phyloP scores from a whole-genome alignment of 108 stramenopile species.

The Fragilariopsis cylindrus region DNA sequence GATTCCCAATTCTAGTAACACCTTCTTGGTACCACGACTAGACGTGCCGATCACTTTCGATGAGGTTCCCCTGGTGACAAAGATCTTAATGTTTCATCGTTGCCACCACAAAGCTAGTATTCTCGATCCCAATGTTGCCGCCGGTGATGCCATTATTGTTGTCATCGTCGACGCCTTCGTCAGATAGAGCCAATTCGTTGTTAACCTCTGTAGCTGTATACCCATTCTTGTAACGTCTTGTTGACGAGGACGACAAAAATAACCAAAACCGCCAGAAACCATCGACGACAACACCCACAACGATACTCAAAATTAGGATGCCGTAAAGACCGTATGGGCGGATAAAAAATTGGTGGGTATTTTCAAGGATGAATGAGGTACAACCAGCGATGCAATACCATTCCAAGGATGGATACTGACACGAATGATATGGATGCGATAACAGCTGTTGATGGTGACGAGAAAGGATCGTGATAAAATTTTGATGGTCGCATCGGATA shows the following conservation, averaged over 20 bases:
- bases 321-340: not conserved
- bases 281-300: not conserved
- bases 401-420: not conserved
- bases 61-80: too few species aligned
- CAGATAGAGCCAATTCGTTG: not conserved
- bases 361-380: not conserved
- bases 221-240: not conserved
- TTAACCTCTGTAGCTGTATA: not conserved
- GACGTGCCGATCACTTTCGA: too few species aligned
- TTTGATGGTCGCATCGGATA: constrained; percentile 5
- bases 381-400: not conserved
- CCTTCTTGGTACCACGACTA: too few species aligned
- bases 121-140: too few species aligned
- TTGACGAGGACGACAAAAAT: not conserved
- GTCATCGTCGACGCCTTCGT: not conserved
- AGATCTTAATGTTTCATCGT: too few species aligned
- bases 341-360: not conserved
- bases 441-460: not conserved
- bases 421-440: not conserved
- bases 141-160: not conserved
- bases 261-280: not conserved
- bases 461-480: not conserved
- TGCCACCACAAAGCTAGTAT: too few species aligned
- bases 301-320: not conserved
- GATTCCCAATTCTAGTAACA: not conserved